phyloP scores from a whole-genome alignment of 257 asterid species.

The Eucommia ulmoides region DNA sequence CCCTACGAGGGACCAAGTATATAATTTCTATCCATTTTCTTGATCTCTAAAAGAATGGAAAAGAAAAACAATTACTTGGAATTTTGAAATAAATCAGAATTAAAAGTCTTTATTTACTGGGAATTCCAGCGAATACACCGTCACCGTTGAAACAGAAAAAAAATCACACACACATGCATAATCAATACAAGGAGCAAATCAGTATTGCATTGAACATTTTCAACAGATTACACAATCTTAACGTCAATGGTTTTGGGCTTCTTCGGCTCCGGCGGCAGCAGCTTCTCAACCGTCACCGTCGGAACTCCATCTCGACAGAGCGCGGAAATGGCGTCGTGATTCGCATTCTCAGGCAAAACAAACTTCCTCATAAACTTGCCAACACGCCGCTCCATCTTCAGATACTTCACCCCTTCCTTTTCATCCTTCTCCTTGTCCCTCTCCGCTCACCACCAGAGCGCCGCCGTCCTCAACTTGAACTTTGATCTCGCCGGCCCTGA shows the following conservation, averaged over 20 bases:
- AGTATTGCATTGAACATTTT: no score
- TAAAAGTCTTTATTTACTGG: no score
- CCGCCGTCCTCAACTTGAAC: constrained; percentile 69
- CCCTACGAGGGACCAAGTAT: no score
- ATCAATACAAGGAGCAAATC: no score
- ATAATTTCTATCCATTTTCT: no score
- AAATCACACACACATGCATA: no score
- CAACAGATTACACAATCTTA: constrained; percentile 16
- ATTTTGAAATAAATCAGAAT: no score
- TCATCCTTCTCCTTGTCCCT: constrained; percentile 51
- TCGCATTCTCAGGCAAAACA: constrained; percentile 63
- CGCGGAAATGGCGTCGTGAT: constrained; percentile 44
- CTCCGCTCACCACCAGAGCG: constrained; percentile 45
- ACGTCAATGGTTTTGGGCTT: constrained; percentile 67
- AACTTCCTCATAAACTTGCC: constrained; percentile 78
- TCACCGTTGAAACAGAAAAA: no score
- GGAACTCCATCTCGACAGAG: constrained; percentile 71
- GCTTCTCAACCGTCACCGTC: constrained; percentile 54
- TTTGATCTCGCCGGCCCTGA: constrained; percentile 55
- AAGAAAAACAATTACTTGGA: no score
- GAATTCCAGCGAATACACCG: no score
- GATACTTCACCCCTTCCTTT: constrained; percentile 38
- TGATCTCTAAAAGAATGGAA: no score
- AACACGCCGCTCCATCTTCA: constrained; percentile 65
- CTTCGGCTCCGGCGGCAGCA: constrained; percentile 88